Base-by-base conservation (phyloP, 2,329 filamentous ascomycete genomes). In the Ophiostoma pallidulum region DNA sequence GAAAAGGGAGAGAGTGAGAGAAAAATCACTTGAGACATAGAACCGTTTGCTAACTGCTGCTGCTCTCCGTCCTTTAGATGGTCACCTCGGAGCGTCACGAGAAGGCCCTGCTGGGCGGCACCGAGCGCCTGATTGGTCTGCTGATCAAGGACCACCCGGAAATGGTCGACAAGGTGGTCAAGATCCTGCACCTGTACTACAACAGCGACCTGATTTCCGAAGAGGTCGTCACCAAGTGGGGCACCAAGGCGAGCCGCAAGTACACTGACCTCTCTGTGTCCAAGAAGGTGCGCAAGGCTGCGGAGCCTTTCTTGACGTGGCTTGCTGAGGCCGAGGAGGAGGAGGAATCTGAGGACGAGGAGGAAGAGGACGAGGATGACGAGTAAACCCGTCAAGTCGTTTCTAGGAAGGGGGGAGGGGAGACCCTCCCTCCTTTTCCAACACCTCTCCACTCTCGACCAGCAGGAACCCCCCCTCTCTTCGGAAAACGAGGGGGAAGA, bases 241-340 rank as follows among this genome's bases (percentile, higher is more conserved):
- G 90, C 56, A 77, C 78, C 63, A 95, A 92, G 76, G 89, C 91
- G 51, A 95, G 88, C 79, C 96, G 94, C 83, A 96, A 96, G 74
- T 97, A 97, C 65, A 86, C 94, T 58, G 91, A 97, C 64, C 68
- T 94, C 52, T 64, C 82, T 51, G 90, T 82, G 52, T 94, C 88
- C 71, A 91, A 89, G 76, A 94, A 94, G 77, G 89, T 97, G 54
- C 88, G 90, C 71, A 91, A 94, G 75, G 85, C 87, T 56, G 89
- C 92, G 46, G 86, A 94, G 73, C 83, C 86, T 55, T 98, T 98
- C 78, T 76, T 96, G 61, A 85, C 82, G 59, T 97, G 90, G 91
- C 87, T 97, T 50, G 80, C 87, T 58, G 87, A 85, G 67, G 90
- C 90, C 46, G 80, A 84, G 54, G 82, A 86, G 55, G 80, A 82